These are phyloP conservation scores for Cyberlindnera samutprakarnensis DNA, from an alignment of 805 yeast genomes.

Conservation along the genomic window DNA sequence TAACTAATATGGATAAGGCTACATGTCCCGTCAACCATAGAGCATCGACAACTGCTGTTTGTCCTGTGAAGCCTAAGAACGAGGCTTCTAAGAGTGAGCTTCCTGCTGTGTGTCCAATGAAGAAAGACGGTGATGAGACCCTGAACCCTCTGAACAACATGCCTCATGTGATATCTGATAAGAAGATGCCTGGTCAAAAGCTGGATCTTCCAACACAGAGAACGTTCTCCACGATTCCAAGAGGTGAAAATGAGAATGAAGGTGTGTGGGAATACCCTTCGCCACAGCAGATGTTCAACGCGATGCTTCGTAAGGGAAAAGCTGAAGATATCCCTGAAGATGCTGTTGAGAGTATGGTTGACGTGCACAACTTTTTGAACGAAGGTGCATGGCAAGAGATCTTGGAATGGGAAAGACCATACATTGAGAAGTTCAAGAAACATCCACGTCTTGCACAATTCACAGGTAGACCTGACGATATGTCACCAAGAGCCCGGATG, in stretches of 20 bases:
- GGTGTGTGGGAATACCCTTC: constrained; percentile 98
- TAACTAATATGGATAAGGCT: no score
- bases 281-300: constrained; percentile 98
- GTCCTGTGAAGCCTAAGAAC: constrained; percentile 33
- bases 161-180: constrained; percentile 66
- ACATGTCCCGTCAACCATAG: constrained; percentile 37
- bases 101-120: constrained; percentile 34
- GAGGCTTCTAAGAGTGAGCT: constrained; percentile 14
- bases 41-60: constrained; percentile 21
- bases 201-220: constrained; percentile 75
- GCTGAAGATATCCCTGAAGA: constrained; percentile 85
- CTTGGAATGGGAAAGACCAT: constrained; percentile 79
- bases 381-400: constrained; percentile 98
- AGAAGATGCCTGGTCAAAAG: constrained; percentile 72
- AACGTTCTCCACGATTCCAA: constrained; percentile 78
- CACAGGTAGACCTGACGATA: constrained; percentile 85
- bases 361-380: constrained; percentile 89
- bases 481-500: constrained; percentile 78
- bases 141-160: constrained; percentile 84
- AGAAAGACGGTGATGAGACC: constrained; percentile 17
- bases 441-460: constrained; percentile 78
- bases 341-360: constrained; percentile 95
- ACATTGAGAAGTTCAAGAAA: constrained; percentile 44
- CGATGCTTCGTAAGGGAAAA: constrained; percentile 93
- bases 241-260: constrained; percentile 54